Evolutionary conservation across 1,139 yeast genomes (phyloP).

Genomic region (Suhomyces coccinellae): DNA sequence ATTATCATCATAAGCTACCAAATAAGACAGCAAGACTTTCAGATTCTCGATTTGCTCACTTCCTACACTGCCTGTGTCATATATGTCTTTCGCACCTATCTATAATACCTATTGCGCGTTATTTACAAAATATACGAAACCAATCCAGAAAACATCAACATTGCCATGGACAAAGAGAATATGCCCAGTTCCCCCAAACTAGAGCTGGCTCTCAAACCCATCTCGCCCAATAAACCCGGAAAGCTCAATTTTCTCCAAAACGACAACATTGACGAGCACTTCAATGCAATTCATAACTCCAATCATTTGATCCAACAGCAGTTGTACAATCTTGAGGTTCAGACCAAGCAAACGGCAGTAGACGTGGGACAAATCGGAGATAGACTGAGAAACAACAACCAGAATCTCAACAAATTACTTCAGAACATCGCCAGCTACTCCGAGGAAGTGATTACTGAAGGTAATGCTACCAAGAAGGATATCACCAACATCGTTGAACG

Average conservation of each 20-base stretch:
- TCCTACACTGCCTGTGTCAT: too few relatives aligned
- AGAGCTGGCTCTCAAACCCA: constrained; percentile 21
- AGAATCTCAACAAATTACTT: constrained; percentile 37
- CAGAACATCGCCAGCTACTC: constrained; percentile 35
- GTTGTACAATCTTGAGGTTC: constrained; percentile 32
- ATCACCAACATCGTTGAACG: constrained; percentile 24
- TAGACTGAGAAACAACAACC: constrained; percentile 45
- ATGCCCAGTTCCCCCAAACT: constrained; percentile 9
- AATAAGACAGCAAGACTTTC: too few relatives aligned
- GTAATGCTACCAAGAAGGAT: constrained; percentile 39
- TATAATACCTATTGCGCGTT: not conserved
- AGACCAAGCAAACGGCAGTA: constrained; percentile 35
- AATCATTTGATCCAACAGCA: constrained; percentile 33
- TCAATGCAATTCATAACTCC: constrained; percentile 28
- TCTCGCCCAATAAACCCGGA: constrained; percentile 34
- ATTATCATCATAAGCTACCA: too few relatives aligned
- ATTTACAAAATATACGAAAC: constrained; percentile 5
- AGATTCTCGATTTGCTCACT: too few relatives aligned
- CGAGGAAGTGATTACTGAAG: constrained; percentile 38
- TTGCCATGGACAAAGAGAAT: constrained; percentile 11
- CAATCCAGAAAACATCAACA: not conserved
- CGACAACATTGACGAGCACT: constrained; percentile 36
- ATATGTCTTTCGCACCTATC: not conserved
- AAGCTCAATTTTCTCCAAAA: constrained; percentile 30
- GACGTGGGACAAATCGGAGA: constrained; percentile 42